phyloP scores from a whole-genome alignment of 208 protist species.

The Trypanosoma avium region DNA sequence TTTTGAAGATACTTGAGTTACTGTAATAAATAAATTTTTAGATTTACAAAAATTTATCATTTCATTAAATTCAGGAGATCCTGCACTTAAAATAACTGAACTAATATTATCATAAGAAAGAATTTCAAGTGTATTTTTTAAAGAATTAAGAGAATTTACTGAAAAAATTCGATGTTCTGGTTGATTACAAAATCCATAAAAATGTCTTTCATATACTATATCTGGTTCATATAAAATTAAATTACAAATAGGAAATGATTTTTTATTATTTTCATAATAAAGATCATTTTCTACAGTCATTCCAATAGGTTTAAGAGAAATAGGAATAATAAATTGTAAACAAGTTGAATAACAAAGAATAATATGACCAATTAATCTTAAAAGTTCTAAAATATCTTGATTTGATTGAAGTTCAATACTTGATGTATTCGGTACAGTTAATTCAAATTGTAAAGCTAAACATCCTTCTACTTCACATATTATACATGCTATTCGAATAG shows the following conservation, averaged over 20 bases:
- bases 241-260: slow-evolving; percentile 19
- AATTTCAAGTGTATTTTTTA: slow-evolving; percentile 24
- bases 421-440: background rate
- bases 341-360: background rate
- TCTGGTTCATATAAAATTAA: slow-evolving; percentile 41
- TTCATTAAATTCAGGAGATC: slow-evolving; percentile 14
- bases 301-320: slow-evolving; percentile 15
- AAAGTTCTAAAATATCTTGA: slow-evolving; percentile 8
- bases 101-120: slow-evolving; percentile 26
- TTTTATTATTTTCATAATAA: background rate
- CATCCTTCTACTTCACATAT: background rate
- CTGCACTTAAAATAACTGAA: slow-evolving; percentile 26
- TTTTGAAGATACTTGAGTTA: slow-evolving; percentile 3
- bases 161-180: slow-evolving; percentile 24
- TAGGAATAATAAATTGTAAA: slow-evolving; percentile 22
- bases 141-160: slow-evolving; percentile 10
- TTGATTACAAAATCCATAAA: slow-evolving; percentile 23
- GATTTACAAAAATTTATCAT: slow-evolving; percentile 19
- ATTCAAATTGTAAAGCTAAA: slow-evolving; percentile 6
- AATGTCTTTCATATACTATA: slow-evolving; percentile 27
- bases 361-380: slow-evolving; percentile 21
- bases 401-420: background rate
- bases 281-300: background rate
- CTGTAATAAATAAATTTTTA: slow-evolving; percentile 20
- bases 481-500: background rate